Base-by-base conservation (phyloP, 2,329 filamentous ascomycete genomes). In the Dendrostoma leiphaemia region DNA sequence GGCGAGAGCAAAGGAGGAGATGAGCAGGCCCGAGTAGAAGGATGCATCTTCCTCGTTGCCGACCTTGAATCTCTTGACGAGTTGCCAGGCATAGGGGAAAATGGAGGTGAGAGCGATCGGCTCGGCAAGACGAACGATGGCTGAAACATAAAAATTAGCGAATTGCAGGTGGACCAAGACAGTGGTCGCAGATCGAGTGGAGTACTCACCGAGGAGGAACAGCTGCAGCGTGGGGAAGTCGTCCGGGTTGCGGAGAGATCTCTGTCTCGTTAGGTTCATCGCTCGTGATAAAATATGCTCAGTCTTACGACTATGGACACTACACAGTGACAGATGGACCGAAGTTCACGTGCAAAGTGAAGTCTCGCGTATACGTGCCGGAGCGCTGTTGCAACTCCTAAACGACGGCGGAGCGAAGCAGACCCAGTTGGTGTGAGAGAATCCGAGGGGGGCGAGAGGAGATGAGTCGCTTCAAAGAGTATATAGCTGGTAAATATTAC, bases 31-130 rank as follows among this genome's bases (percentile, higher is more conserved):
- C 28, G 92, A 89, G 71, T 95, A 96, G 73, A 90, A 93, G 34
- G 86, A 95, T 57, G 90, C 89, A 83, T 92, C 83, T 72, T 82
- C 76, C 61, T 85, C 82, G 63, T 83, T 80, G 59, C 87, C 89
- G 62, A 92, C 79, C 37, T 89, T 66, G 70, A 91, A 91, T 62
- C 84, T 79, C 71, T 89, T 89, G 61, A 93, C 86, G 62, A 93
- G 84, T 57, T 88, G 82, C 88, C 89, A 95, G 57, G 90, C 90
- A 71, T 96, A 97, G 19, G 92, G 92, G 64, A 93, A 95, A 71
- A 96, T 94, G 66, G 90, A 94, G 1, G 91, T 96, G 60, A 97
- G 82, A 48, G 92, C 91, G 63, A 97, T 93, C 21, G 92, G 92
- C 71, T 97, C 92, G 50, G 91, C 90, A 62, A 97, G 84, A 59